Evolutionary conservation across 2,329 filamentous ascomycete species (phyloP), one percentile per base, ranked within the genome.

Genomic region (Thelonectria blattea): DNA sequence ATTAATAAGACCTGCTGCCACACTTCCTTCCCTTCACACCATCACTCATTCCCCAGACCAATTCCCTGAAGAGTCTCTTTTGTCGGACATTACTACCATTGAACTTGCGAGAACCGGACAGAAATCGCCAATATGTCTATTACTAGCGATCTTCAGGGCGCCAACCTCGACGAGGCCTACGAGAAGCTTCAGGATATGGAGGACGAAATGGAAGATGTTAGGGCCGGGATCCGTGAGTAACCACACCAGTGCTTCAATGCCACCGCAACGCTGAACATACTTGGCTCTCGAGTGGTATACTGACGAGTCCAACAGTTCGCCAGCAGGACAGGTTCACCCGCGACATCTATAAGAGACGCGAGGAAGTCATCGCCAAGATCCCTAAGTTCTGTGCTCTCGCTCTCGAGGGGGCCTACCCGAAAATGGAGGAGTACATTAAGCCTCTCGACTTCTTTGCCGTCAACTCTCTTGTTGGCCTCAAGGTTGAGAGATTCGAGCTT

Each of bases 361-460:
- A 86, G 66, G 83, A 86, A 69, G 78, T 92, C 65, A 81, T 95
- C 65, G 77, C 85, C 65, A 83, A 88, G 72, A 93, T 97, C 73
- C 86, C 88, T 69, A 88, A 91, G 80, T 99, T 98, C 86, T 98
- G 95, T 95, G 84, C 91, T n/a, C 86, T 96, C 60, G 93, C 97
- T 58, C 85, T 98, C 75, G 91, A 96, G 81, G 90, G 93, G 79
- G 88, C 91, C 3, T 93, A 93, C 2, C 83, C 85, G 48, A 92
- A 97, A 65, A 85, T 99, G 69, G 93, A 97, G 79, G 89, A 92
- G 78, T 93, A 89, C 82, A 90, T 98, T 74, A 89, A 92, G 74
- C 90, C 92, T 45, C 85, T 85, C 50, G 94, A 98, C 80, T 88
- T 89, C 14, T 84, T 85, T 9, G 80, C 95, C 63, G 85, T 89